phyloP scores from a whole-genome alignment of 768 basidiomycete genomes.

The Mycena vitilis region DNA sequence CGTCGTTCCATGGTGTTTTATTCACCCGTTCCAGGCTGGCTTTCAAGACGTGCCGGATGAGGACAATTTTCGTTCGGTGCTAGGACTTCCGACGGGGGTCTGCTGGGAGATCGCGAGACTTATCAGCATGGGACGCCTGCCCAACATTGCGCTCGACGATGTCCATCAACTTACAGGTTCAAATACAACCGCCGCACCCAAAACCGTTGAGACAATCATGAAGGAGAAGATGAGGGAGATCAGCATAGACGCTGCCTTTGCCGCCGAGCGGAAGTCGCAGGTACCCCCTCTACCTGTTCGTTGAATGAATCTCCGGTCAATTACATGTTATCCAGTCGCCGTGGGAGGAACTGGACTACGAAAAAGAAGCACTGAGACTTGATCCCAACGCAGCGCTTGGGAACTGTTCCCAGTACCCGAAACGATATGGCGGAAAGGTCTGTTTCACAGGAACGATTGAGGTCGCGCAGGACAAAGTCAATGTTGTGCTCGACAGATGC shows the following conservation, averaged over 20 bases:
- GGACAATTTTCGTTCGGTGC: neutral
- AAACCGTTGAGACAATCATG: slow-evolving; percentile 32
- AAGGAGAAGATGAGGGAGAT: slow-evolving; percentile 10
- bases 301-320: slow-evolving; percentile 3
- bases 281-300: slow-evolving; percentile 34
- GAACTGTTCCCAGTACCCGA: slow-evolving; percentile 47
- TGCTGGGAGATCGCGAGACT: slow-evolving; percentile 67
- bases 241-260: slow-evolving; percentile 1
- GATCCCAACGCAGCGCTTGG: slow-evolving; percentile 56
- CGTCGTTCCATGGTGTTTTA: neutral
- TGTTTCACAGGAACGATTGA: slow-evolving; percentile 57
- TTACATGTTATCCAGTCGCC: slow-evolving; percentile 56
- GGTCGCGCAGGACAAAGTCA: slow-evolving; percentile 28
- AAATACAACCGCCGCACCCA: slow-evolving; percentile 49
- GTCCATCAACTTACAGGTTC: slow-evolving; percentile 46
- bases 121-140: slow-evolving; percentile 45
- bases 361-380: slow-evolving; percentile 53
- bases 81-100: slow-evolving; percentile 53
- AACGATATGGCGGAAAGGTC: slow-evolving; percentile 64
- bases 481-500: slow-evolving; percentile 60
- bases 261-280: slow-evolving; percentile 27
- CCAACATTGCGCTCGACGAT: slow-evolving; percentile 42
- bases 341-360: slow-evolving; percentile 71
- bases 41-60: slow-evolving; percentile 16
- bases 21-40: slow-evolving; percentile 17